These are phyloP conservation scores for Erodium maritimum DNA, from an alignment of 345 rosid genomes.

Conservation along the genomic window DNA sequence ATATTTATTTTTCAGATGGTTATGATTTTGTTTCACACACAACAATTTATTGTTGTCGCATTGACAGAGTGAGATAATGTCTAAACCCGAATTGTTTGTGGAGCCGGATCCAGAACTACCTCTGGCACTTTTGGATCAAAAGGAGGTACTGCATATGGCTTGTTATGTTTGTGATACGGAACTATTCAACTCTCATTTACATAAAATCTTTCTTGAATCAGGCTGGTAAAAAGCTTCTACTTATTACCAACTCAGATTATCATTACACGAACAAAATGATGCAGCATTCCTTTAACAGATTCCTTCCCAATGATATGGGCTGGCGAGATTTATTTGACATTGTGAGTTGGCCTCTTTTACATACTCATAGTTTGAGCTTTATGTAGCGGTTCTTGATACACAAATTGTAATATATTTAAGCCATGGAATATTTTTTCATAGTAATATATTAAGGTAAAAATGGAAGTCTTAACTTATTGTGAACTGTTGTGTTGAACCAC, in stretches of 20 bases:
- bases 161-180: slow-evolving; percentile 1
- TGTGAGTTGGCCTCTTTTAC: slow-evolving; percentile 25
- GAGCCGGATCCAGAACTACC: slow-evolving; percentile 95
- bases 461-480: too few species aligned
- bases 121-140: slow-evolving; percentile 84
- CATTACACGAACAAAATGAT: slow-evolving; percentile 95
- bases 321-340: slow-evolving; percentile 93
- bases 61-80: slow-evolving; percentile 85
- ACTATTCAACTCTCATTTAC: slow-evolving; percentile 8
- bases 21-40: neutral
- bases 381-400: too few species aligned
- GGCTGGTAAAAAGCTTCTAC: slow-evolving; percentile 96
- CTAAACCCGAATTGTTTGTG: slow-evolving; percentile 87
- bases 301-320: slow-evolving; percentile 80
- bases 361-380: neutral
- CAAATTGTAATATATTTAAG: too few species aligned
- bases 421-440: too few species aligned
- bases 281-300: slow-evolving; percentile 86
- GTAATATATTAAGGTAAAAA: too few species aligned
- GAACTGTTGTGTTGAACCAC: too few species aligned
- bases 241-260: slow-evolving; percentile 90
- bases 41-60: slow-evolving; percentile 10
- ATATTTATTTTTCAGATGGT: neutral
- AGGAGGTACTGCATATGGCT: slow-evolving; percentile 50
- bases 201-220: slow-evolving; percentile 19